Evolutionary conservation across 768 basidiomycete genomes (phyloP).

Genomic region (Coprinellus micaceus): DNA sequence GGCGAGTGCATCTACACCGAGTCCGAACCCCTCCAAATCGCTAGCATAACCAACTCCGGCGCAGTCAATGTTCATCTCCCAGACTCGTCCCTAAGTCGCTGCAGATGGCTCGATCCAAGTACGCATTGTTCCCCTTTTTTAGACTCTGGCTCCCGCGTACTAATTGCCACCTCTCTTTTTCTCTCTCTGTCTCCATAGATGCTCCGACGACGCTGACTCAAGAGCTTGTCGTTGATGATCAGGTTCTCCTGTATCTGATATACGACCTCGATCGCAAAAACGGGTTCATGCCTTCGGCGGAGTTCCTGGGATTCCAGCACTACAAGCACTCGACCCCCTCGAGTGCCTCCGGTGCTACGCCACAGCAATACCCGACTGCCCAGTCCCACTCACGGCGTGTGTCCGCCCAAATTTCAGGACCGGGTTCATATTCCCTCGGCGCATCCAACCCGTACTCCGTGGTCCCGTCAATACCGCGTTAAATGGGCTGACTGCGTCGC

Average conservation of each 20-base stretch:
- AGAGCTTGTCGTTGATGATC: conserved; percentile 64
- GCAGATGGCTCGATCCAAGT: conserved; percentile 71
- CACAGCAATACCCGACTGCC: conserved; percentile 10
- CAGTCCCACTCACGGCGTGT: conserved; percentile 1
- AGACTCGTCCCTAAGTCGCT: conserved; percentile 61
- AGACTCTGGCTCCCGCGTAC: conserved; percentile 10
- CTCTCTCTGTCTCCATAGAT: conserved; percentile 40
- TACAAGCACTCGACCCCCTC: conserved; percentile 23
- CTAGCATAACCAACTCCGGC: conserved; percentile 41
- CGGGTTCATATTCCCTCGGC: neutral
- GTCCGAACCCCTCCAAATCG: conserved; percentile 45
- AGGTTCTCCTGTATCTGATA: conserved; percentile 57
- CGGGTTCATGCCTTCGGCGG: conserved; percentile 52
- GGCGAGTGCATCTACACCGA: conserved; percentile 53
- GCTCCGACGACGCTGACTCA: conserved; percentile 60
- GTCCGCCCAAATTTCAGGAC: neutral
- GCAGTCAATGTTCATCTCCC: conserved; percentile 57
- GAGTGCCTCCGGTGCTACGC: neutral
- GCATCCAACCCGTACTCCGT: conserved; percentile 1
- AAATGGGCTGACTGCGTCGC: neutral
- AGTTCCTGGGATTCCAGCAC: conserved; percentile 51
- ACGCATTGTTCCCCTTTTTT: conserved; percentile 27
- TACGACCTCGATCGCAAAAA: conserved; percentile 65
- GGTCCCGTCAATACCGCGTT: conserved; percentile 8
- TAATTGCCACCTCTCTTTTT: conserved; percentile 24